Evolutionary conservation across 805 yeast genomes (phyloP).

Genomic region (Myxozyma udenii): DNA sequence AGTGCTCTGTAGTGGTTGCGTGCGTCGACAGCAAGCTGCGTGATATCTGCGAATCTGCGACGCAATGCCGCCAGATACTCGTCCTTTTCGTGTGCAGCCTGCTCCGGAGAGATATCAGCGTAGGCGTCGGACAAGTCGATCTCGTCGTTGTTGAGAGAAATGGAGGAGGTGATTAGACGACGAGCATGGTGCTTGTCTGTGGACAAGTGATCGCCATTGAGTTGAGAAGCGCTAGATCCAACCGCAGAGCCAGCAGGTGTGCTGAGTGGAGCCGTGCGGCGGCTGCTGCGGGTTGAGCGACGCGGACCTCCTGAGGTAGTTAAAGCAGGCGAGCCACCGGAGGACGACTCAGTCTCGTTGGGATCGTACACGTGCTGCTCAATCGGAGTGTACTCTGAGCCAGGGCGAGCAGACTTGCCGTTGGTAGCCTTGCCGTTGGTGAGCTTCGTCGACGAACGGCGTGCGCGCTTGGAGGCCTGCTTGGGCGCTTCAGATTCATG

Average conservation of each 20-base stretch:
- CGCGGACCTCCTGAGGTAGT: neutral
- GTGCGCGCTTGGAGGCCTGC: constrained; percentile 1
- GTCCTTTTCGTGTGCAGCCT: constrained; percentile 12
- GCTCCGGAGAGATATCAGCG: neutral
- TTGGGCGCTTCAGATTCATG: neutral
- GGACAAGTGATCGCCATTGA: too few species aligned
- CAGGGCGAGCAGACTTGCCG: neutral
- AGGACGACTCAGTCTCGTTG: constrained; percentile 18
- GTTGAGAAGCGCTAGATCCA: neutral
- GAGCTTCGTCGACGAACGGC: neutral
- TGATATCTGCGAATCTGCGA: constrained; percentile 8
- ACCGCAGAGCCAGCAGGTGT: neutral
- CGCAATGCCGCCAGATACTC: constrained; percentile 5
- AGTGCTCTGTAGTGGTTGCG: constrained; percentile 8
- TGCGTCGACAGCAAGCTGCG: constrained; percentile 12
- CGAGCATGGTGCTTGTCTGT: too few species aligned
- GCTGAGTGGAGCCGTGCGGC: neutral
- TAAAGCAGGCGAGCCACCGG: neutral
- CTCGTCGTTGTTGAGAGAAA: neutral
- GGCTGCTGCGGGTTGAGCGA: neutral
- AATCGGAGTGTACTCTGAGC: neutral
- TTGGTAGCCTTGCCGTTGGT: neutral
- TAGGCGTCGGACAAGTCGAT: constrained; percentile 7
- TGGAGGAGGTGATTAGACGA: neutral
- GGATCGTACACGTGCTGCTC: constrained; percentile 6